A percentile compares a stretch with the other conserved stretches of the same genome.
Evolutionary conservation across 1,284 basidiomycete genomes (phyloP).

Genomic region (Dichomitus squalens): DNA sequence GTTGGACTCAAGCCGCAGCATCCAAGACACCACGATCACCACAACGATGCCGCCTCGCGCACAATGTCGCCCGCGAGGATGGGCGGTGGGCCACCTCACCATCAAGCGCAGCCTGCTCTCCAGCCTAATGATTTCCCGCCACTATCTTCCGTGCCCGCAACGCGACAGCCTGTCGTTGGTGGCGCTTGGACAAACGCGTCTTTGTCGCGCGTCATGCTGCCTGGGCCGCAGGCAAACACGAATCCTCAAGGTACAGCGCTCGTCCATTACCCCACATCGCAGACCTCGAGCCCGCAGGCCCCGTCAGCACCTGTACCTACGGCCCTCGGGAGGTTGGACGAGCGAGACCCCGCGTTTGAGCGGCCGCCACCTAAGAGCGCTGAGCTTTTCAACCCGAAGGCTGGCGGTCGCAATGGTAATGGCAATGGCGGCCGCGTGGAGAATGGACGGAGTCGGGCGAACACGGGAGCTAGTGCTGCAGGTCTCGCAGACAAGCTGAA

Average conservation of each 20-base stretch:
- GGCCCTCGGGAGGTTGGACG: constrained; percentile 42
- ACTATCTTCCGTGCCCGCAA: constrained; percentile 52
- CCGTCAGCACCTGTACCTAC: constrained; percentile 20
- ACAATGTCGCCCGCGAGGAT: constrained; percentile 46
- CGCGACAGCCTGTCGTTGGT: constrained; percentile 48
- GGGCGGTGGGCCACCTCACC: constrained; percentile 33
- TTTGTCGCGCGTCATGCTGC: constrained; percentile 52
- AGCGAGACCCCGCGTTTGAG: constrained; percentile 51
- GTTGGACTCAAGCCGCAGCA: constrained; percentile 74
- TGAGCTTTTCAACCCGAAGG: constrained; percentile 62
- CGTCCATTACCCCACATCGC: constrained; percentile 40
- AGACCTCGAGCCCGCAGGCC: constrained; percentile 21
- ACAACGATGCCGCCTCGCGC: constrained; percentile 34
- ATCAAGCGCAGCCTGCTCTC: constrained; percentile 43
- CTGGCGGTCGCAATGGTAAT: constrained; percentile 6
- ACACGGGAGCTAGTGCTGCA: constrained; percentile 1
- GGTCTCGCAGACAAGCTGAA: constrained; percentile 24
- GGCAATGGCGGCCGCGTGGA: neutral
- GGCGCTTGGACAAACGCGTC: constrained; percentile 74
- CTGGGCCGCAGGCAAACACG: constrained; percentile 32
- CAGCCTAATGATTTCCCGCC: constrained; percentile 76
- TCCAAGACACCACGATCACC: constrained; percentile 46
- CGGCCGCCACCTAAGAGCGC: constrained; percentile 48
- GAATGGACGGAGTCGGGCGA: constrained; percentile 8
- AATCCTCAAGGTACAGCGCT: constrained; percentile 33